phyloP scores from a whole-genome alignment of 148 eudicot species.

The Pouteria glomerata region DNA sequence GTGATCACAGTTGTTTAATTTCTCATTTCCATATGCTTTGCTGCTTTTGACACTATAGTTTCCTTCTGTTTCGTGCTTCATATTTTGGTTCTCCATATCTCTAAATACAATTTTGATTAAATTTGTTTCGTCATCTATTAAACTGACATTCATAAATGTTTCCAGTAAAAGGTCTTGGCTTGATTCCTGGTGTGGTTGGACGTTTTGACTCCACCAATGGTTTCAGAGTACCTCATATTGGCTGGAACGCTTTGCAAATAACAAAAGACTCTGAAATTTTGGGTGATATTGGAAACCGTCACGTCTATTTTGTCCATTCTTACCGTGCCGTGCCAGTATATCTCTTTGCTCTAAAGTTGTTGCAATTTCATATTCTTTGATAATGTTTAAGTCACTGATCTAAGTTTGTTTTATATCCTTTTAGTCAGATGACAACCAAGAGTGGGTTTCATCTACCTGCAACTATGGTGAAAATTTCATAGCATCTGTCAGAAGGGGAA shows the following conservation, averaged over 20 bases:
- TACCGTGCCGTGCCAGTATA: slow-evolving; percentile 92
- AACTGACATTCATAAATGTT: slow-evolving; percentile 3
- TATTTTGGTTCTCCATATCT: neutral
- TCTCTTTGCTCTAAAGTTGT: neutral
- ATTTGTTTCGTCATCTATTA: neutral
- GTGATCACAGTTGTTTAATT: neutral
- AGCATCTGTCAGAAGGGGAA: slow-evolving; percentile 82
- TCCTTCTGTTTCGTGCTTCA: neutral
- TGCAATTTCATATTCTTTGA: slow-evolving; percentile 3
- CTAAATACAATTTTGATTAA: neutral
- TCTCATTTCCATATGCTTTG: neutral
- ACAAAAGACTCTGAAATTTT: slow-evolving; percentile 60
- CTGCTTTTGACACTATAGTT: slow-evolving; percentile 6
- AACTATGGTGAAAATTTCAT: slow-evolving; percentile 79
- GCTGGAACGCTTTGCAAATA: slow-evolving; percentile 84
- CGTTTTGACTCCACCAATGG: slow-evolving; percentile 81
- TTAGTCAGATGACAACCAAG: slow-evolving; percentile 75
- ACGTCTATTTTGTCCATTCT: slow-evolving; percentile 98
- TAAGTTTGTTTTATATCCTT: slow-evolving; percentile 13
- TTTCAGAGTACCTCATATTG: slow-evolving; percentile 86
- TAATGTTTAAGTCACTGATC: slow-evolving; percentile 2
- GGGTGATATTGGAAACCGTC: slow-evolving; percentile 67
- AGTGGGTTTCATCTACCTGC: slow-evolving; percentile 96
- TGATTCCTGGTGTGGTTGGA: slow-evolving; percentile 96
- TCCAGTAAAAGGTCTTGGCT: slow-evolving; percentile 68